These are phyloP conservation scores for Senna siamea DNA, from an alignment of 306 rosid species.

Conservation along the genomic window DNA sequence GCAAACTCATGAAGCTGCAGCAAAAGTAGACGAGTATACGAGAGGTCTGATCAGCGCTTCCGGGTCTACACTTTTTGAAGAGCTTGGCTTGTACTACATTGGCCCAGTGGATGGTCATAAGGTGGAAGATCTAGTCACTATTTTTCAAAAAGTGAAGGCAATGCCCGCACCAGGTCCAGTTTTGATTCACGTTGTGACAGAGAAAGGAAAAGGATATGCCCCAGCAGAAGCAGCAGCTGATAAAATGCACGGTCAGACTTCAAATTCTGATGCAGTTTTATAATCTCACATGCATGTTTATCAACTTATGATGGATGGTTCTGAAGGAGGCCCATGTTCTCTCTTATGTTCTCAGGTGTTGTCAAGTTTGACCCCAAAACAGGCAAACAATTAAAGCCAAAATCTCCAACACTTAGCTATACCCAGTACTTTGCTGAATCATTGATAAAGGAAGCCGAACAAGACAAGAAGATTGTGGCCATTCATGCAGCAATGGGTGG, in stretches of 20 bases:
- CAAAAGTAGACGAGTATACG: conserved; percentile 77
- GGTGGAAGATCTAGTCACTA: conserved; percentile 61
- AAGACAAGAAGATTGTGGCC: conserved; percentile 67
- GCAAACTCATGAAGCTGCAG: conserved; percentile 70
- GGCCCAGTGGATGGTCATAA: conserved; percentile 87
- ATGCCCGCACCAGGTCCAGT: conserved; percentile 76
- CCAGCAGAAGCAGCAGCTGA: conserved; percentile 86
- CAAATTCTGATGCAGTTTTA: neutral
- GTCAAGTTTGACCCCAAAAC: conserved; percentile 72
- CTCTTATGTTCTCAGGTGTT: conserved; percentile 51
- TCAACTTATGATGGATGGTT: neutral
- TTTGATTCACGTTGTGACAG: conserved; percentile 75
- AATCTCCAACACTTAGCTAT: conserved; percentile 60
- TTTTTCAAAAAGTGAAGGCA: conserved; percentile 63
- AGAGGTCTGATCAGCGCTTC: conserved; percentile 70
- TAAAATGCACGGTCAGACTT: conserved; percentile 73
- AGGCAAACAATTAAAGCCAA: conserved; percentile 65
- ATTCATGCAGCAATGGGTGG: conserved; percentile 91
- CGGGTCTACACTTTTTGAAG: conserved; percentile 73
- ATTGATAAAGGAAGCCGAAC: conserved; percentile 75
- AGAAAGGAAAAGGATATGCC: conserved; percentile 86
- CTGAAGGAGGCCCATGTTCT: conserved; percentile 20
- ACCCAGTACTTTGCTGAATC: conserved; percentile 78
- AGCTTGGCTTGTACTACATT: conserved; percentile 77
- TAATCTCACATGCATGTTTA: neutral